Evolutionary conservation across 2,329 filamentous ascomycete genomes (phyloP), one percentile per base, ranked within the genome.

Genomic region (Xylaria arbuscula): DNA sequence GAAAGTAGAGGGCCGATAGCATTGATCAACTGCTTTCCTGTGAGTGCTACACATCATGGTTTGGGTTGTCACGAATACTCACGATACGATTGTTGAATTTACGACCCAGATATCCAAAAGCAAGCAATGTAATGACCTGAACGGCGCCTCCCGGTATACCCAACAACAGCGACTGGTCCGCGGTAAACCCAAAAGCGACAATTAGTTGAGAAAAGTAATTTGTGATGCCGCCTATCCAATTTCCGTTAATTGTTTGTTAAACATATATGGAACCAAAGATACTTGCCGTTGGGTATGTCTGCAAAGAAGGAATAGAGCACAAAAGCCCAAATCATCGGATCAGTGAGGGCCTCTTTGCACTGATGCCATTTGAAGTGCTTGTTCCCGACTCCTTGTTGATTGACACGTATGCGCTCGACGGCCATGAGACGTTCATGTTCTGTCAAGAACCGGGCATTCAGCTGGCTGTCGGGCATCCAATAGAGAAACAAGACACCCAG

Each of bases 301-400:
- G 75, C 73, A 13, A 81, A 75, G 1, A 79, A 60, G 40, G 75
- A 74, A 70, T 76, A 80, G 13, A 80, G 72, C 3, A 76, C 78
- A 62, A 81, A 80, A 15, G 76, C 76, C 75, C 80, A 82, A 28
- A 80, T 72, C 76, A 80, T 78, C 3, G 80, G 80, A 61, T 82
- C 80, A 2, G 75, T 75, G 13, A 81, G 45, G 3, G 80, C 79
- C 67, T 82, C 80, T 59, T 76, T 76, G 47, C 90, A 79, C 74
- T 92, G 90, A 62, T 90, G 87, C 74, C 83, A 77, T 74, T 90
- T 90, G 78, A 88, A 90, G 70, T 91, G 87, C 79, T 89, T 90
- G 72, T 91, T 91, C 3, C 89, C 89, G 22, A 92, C 88, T 3
- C 90, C 90, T 75, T 91, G 89, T 68, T 90, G 85, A 69, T 92